Evolutionary conservation across 2,329 filamentous ascomycete genomes (phyloP).

Genomic region (Xylaria polymorpha): DNA sequence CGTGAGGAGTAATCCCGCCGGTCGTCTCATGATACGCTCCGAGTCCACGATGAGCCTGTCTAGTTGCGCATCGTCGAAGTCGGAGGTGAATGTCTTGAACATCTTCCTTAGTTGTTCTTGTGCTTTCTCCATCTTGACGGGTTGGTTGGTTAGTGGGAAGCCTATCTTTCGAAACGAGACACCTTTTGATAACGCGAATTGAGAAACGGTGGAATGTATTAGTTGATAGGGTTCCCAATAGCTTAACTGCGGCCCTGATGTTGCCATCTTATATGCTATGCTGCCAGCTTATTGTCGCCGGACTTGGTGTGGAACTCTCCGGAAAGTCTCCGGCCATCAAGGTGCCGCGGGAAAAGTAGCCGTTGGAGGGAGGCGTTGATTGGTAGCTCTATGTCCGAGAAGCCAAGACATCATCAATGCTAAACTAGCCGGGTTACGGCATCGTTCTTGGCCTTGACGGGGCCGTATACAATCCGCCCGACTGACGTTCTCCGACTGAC

Average conservation of each 20-base stretch:
- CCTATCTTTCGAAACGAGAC: not conserved
- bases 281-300: not conserved
- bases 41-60: slow-evolving; percentile 38
- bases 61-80: slow-evolving; percentile 36
- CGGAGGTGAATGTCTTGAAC: slow-evolving; percentile 32
- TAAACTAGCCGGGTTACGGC: too few relatives aligned
- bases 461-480: not conserved
- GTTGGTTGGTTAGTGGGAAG: not conserved
- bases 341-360: not conserved
- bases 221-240: not conserved
- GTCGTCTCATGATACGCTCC: slow-evolving; percentile 43
- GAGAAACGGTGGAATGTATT: not conserved
- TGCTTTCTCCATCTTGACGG: slow-evolving; percentile 36
- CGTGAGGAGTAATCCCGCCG: slow-evolving; percentile 44
- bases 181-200: not conserved
- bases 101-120: slow-evolving; percentile 42
- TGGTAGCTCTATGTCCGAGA: not conserved
- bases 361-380: not conserved
- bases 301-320: slow-evolving; percentile 15
- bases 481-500: too few relatives aligned
- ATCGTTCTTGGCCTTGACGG: not conserved
- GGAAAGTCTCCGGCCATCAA: slow-evolving; percentile 33
- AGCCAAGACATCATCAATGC: not conserved
- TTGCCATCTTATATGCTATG: slow-evolving; percentile 7
- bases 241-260: not conserved